Evolutionary conservation across 371 early-diverging fungal genomes (phyloP), one percentile per base, ranked within the genome.

Genomic region (Rhizopus arrhizus): DNA sequence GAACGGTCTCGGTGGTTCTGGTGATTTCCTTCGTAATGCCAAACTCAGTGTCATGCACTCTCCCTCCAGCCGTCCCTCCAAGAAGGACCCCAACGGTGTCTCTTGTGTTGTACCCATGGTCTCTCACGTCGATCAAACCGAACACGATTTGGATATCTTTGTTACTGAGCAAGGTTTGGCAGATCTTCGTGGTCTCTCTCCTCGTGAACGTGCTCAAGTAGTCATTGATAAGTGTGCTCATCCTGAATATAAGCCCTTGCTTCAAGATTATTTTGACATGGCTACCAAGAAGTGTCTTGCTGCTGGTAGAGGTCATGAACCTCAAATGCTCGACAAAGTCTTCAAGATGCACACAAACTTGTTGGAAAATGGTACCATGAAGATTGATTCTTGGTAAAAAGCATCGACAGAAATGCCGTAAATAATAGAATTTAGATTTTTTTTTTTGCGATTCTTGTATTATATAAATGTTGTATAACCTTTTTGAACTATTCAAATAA

Each of bases 151-250:
- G 59, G 82, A 82, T 45, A 62, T 82, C 11, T 70, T 69, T 66
- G 82, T 82, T 2, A 82, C 82, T 46, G 82, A 82, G 54, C 80
- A 82, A 62, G 82, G 82, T 65, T 59, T 82, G 36, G 82, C 82
- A 35, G 82, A 82, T 70, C 62, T 82, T 22, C 75, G 82, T 58
- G 82, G 82, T 46, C 62, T 82, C 13, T 75, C 69, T 66, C 82
- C 82, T 59, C 70, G 78, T 55, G 82, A 82, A 40, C 74, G 82
- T 67, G 82, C 82, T 13, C 72, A 71, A 57, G 70, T 77, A 10
- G 69, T 79, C 40, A 82, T 82, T 61, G 75, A 82, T 52, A 82
- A 82, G 46, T 82, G 82, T 59, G 78, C 69, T 34, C 82, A 82
- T 52, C 82, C 82, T 51, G 80, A 82, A 57, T 82, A 79, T 58